These are phyloP conservation scores for Colletotrichum endophyticum DNA, from an alignment of 2,329 filamentous ascomycete genomes.

Conservation along the genomic window DNA sequence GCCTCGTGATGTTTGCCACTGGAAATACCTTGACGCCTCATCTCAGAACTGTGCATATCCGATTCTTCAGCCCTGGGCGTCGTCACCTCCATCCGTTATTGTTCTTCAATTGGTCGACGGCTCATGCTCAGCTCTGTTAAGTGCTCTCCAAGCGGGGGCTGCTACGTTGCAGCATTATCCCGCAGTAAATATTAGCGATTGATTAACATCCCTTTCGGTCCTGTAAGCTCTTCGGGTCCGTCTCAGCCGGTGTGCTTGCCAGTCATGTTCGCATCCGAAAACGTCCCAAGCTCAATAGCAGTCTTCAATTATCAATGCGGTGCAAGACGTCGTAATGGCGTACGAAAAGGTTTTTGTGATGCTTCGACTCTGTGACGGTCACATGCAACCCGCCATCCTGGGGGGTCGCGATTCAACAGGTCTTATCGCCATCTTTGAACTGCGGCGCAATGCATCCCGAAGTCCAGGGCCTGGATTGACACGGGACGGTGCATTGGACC, in stretches of 20 bases:
- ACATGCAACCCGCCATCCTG: neutral
- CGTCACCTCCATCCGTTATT: neutral
- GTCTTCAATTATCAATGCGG: neutral
- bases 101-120: neutral
- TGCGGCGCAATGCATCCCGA: conserved; percentile 8
- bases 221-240: neutral
- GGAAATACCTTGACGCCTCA: neutral
- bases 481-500: neutral
- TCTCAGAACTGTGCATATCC: neutral
- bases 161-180: neutral
- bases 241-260: neutral
- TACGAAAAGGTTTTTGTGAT: neutral
- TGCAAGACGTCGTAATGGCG: neutral
- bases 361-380: neutral
- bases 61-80: neutral
- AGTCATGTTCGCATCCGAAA: neutral
- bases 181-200: neutral
- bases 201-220: neutral
- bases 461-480: neutral
- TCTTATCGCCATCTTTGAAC: neutral
- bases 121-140: neutral
- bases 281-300: neutral
- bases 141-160: neutral
- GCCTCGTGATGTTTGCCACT: neutral
- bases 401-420: neutral